A percentile compares a stretch with the other conserved stretches of the same genome.
Conservation (phyloP, 2,329 filamentous ascomycete genomes). For the Diaporthe batatas region DNA sequence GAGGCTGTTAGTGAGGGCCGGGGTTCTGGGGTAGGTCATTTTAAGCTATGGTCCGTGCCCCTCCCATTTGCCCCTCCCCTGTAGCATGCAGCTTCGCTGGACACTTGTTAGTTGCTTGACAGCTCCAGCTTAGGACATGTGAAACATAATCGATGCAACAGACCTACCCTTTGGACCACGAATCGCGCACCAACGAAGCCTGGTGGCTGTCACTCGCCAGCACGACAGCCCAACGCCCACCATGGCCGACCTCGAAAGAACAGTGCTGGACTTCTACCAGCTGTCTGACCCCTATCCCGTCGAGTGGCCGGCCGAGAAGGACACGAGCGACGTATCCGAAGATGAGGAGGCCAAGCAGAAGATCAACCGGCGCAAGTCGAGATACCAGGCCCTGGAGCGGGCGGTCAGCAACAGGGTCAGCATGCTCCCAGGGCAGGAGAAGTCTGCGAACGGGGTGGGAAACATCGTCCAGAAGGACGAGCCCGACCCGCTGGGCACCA, state of each 20-base stretch:
- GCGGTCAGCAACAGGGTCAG: constrained; percentile 78
- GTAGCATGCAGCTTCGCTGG: constrained; percentile 23
- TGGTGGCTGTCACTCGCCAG: constrained; percentile 8
- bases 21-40: not conserved
- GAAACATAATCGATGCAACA: constrained; percentile 18
- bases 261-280: constrained; percentile 90
- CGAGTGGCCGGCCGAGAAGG: constrained; percentile 88
- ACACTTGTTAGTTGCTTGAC: constrained; percentile 7
- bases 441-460: constrained; percentile 74
- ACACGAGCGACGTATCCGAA: constrained; percentile 77
- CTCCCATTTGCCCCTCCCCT: not conserved
- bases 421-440: constrained; percentile 75
- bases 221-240: constrained; percentile 41
- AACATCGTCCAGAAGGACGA: constrained; percentile 92
- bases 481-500: constrained; percentile 88
- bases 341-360: constrained; percentile 67
- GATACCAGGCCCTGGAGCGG: constrained; percentile 87
- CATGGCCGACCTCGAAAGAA: constrained; percentile 80
- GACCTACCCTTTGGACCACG: not conserved
- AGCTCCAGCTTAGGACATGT: constrained; percentile 15
- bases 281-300: constrained; percentile 82
- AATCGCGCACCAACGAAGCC: not conserved
- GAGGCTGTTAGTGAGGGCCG: not conserved
- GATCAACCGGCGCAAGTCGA: constrained; percentile 75
- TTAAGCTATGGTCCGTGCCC: constrained; percentile 29